Evolutionary conservation across 257 asterid species (phyloP), one percentile per base, ranked within the genome.

Genomic region (Pogostemon cablin): DNA sequence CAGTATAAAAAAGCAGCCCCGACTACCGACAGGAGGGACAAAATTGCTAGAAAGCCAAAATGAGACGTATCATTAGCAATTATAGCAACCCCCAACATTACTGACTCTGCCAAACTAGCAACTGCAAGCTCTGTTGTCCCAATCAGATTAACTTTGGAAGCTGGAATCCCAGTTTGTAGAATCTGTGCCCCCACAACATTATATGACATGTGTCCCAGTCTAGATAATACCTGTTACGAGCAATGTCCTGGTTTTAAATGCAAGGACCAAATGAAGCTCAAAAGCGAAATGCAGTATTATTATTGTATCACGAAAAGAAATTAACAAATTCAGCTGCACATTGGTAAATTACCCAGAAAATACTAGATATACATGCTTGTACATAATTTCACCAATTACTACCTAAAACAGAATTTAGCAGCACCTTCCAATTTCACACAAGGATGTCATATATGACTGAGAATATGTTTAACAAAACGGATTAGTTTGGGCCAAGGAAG

Each of bases 171-270:
- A 5, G 98, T 95, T 80, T 95, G 99, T 78, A 95, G 72, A 67
- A 95, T 91, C 79, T 95, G 99, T 39, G 92, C 88, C 78, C 98
- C 97, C 2, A 91, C 88, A 73, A 89, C 86, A 70, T 88, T 85
- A 81, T 95, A 95, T 9, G 99, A 91, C 98, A 89, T 95, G 62
- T 86, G 90, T 15, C 99, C 99, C 90, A 95, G 79, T 80, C 99
- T 87, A 44, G 99, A 95, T 61, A 91, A 67, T 38, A 89, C 85
- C 99, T 95, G 91, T 47, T 8, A 62, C 48, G 55, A 44, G 48
- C 32, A 60, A 72, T 69, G 63, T 38, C 5, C 47, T 38, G 73
- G 65, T 55, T 62, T 46, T 40, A 39, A 49, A 60, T 47, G 42
- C 60, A 11, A 72, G 67, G 65, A 39, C 15, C 39, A 50, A 32